Base-by-base conservation (phyloP, 257 asterid species). In the Perilla frutescens region DNA sequence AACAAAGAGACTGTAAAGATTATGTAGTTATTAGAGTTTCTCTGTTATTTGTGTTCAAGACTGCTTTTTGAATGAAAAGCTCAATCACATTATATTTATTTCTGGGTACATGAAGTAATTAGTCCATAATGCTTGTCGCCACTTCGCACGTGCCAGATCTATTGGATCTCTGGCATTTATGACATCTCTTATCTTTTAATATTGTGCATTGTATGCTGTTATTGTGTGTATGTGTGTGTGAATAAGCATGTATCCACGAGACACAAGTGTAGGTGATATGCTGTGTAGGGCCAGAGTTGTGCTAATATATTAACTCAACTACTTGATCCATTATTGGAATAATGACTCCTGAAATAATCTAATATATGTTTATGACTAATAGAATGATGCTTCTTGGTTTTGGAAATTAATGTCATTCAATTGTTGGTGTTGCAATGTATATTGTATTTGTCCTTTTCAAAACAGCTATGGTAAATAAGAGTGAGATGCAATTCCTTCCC, bases 101-200 rank as follows among this genome's bases (percentile, higher is more conserved):
- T 13, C 2, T 13, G 45, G 77, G 41, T 7, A 43, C 29, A 65
- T 20, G 55, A 53, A 20, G 41, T 2, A 51, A 73, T 51, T 58
- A 51, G 55, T 26, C 29, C 68, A 66, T 72, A 58, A 68, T 76
- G 77, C 40, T 67, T 78, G 79, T 70, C 73, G 66, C 76, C 74
- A 79, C 72, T 73, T 12, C 54, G 80, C 96, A 84, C 87, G 75
- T 88, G 86, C 66, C 37, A 80, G 87, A 85, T 82, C 85, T 73
- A 49, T 20, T 82, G 81, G 84, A 86, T 83, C 81, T 83, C 81
- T 78, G 84, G 66, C 87, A 79, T 76, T 70, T 75, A 47, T 48
- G 51, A 1, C 70, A 62, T 67, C 37, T 60, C 60, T 75, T 15
- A 72, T 45, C 41, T 44, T 47, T 31, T 62, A 60, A 43, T 39